These are phyloP conservation scores for Rhodotorula diobovata DNA, from an alignment of 768 basidiomycete species.

Conservation along the genomic window DNA sequence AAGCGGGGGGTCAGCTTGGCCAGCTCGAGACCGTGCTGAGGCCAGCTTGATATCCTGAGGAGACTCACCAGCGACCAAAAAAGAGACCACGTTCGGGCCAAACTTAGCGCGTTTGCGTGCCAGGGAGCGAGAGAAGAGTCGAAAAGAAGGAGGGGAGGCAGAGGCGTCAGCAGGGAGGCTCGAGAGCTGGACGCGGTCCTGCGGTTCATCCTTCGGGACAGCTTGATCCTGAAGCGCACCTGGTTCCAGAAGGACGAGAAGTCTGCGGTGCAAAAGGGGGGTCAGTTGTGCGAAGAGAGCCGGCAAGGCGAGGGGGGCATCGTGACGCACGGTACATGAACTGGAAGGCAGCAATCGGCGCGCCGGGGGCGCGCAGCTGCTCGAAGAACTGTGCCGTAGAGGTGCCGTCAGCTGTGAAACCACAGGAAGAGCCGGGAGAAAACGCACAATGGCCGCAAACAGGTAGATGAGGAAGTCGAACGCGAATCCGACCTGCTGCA, in stretches of 20 bases:
- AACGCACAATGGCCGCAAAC: slow-evolving; percentile 39
- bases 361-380: slow-evolving; percentile 40
- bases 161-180: background rate
- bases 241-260: slow-evolving; percentile 49
- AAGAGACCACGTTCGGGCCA: slow-evolving; percentile 47
- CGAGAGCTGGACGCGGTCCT: background rate
- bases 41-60: too few relatives aligned
- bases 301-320: too few relatives aligned
- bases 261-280: background rate
- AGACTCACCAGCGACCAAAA: slow-evolving; percentile 47
- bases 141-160: too few relatives aligned
- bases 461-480: slow-evolving; percentile 49
- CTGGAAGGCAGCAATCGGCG: slow-evolving; percentile 47
- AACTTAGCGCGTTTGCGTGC: too few relatives aligned
- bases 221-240: slow-evolving; percentile 42
- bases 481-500: slow-evolving; percentile 48
- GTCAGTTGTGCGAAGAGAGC: too few relatives aligned
- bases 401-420: background rate
- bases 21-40: too few relatives aligned
- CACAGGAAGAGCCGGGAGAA: background rate
- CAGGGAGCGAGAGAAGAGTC: too few relatives aligned
- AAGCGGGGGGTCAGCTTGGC: background rate
- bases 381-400: background rate
- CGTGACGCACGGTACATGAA: slow-evolving; percentile 44
- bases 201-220: background rate